phyloP scores from a whole-genome alignment of 345 rosid species.

The Rhodamnia rubescens region DNA sequence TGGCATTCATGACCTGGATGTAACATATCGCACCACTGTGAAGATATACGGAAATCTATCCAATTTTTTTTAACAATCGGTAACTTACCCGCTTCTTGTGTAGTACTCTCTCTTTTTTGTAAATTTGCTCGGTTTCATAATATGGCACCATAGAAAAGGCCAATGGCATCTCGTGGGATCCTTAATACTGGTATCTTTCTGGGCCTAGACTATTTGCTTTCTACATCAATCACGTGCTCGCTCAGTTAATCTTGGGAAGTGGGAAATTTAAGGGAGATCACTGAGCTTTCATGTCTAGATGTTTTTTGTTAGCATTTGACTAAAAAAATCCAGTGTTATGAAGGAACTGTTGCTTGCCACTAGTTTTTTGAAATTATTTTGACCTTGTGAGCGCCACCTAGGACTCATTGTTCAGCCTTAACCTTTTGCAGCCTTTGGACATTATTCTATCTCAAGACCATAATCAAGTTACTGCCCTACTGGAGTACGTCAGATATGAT shows the following conservation, averaged over 20 bases:
- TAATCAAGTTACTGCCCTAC: slow-evolving; percentile 61
- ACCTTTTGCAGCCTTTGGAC: slow-evolving; percentile 74
- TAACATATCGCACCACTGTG: neutral
- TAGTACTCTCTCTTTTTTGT: neutral
- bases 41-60: neutral
- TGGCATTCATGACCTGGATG: neutral
- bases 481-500: slow-evolving; percentile 96
- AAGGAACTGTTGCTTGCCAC: neutral
- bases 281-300: neutral
- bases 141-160: neutral
- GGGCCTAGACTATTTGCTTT: neutral
- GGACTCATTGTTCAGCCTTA: neutral
- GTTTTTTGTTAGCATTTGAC: neutral
- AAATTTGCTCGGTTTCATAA: neutral
- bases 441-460: slow-evolving; percentile 87
- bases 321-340: neutral
- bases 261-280: neutral
- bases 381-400: slow-evolving; percentile 1
- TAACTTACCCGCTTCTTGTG: neutral
- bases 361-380: neutral
- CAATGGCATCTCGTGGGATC: neutral
- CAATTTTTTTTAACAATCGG: neutral
- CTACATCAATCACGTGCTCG: neutral
- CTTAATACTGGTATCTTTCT: neutral
- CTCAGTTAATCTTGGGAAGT: neutral